phyloP scores from a whole-genome alignment of 2,329 filamentous ascomycete species.

The Magnaporthiopsis incrustans region DNA sequence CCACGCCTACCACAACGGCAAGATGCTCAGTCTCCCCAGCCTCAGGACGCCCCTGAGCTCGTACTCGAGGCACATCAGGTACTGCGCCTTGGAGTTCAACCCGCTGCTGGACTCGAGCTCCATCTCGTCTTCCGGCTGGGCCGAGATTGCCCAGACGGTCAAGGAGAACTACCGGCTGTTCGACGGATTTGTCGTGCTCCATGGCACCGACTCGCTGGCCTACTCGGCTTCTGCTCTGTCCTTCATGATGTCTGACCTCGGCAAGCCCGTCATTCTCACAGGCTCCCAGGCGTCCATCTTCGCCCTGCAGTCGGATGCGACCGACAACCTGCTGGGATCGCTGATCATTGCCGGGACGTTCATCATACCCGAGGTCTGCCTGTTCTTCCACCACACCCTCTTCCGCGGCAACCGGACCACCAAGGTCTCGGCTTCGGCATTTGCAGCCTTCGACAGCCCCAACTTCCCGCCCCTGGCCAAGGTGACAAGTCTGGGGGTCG shows the following conservation, averaged over 20 bases:
- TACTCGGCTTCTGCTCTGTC: conserved; percentile 87
- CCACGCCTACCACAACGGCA: conserved; percentile 42
- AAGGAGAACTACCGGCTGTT: conserved; percentile 80
- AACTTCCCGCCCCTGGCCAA: conserved; percentile 75
- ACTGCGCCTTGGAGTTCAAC: conserved; percentile 76
- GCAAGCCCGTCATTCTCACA: conserved; percentile 85
- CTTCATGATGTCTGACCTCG: conserved; percentile 87
- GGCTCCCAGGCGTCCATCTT: conserved; percentile 81
- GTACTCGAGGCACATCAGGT: conserved; percentile 74
- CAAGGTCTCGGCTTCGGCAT: conserved; percentile 80
- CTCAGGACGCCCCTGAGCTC: conserved; percentile 73
- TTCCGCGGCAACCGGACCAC: conserved; percentile 84
- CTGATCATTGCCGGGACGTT: conserved; percentile 88
- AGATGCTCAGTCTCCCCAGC: conserved; percentile 49
- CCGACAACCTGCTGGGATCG: conserved; percentile 81
- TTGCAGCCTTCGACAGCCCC: conserved; percentile 82
- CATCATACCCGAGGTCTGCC: conserved; percentile 83
- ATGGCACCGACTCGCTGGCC: conserved; percentile 82
- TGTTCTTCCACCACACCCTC: conserved; percentile 89
- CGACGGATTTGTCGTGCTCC: conserved; percentile 84
- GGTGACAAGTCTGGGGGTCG: conserved; percentile 72
- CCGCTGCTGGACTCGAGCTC: conserved; percentile 83
- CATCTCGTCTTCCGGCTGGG: conserved; percentile 80
- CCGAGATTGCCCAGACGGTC: conserved; percentile 72
- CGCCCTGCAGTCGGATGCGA: conserved; percentile 81